Conservation (phyloP, 2,329 filamentous ascomycete genomes). For the Ophiostoma montium region DNA sequence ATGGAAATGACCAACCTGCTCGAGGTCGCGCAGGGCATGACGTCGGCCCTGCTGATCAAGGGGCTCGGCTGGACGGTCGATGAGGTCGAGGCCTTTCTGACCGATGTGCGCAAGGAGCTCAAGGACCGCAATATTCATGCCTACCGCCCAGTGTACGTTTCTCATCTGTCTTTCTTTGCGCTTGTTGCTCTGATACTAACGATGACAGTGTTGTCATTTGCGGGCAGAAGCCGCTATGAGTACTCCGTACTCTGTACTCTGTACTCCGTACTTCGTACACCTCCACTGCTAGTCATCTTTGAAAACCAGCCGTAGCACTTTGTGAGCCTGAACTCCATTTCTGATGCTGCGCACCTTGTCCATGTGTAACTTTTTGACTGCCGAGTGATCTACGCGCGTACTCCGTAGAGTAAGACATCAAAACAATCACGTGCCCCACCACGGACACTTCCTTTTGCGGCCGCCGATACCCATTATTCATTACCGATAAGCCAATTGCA, state of each 20-base stretch:
- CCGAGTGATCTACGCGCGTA: no score
- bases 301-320: no score
- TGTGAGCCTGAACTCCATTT: no score
- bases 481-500: not conserved
- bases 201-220: not conserved
- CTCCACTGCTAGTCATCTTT: no score
- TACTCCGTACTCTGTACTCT: no score
- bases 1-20: conserved; percentile 23
- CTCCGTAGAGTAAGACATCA: no score
- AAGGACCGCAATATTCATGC: conserved; percentile 20
- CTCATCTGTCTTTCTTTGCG: not conserved
- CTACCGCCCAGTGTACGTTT: conserved; percentile 13
- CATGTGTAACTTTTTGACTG: no score
- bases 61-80: conserved; percentile 19
- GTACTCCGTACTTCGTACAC: no score
- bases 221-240: not conserved
- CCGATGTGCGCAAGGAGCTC: conserved; percentile 20
- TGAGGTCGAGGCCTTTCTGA: conserved; percentile 20
- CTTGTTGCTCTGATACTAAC: not conserved
- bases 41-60: conserved; percentile 20
- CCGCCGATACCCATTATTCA: not conserved
- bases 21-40: conserved; percentile 20
- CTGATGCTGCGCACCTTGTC: no score
- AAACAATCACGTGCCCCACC: not conserved
- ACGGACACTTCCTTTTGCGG: not conserved